Evolutionary conservation across 257 asterid genomes (phyloP), one percentile per base, ranked within the genome.

Genomic region (Solanum gracilifrons): DNA sequence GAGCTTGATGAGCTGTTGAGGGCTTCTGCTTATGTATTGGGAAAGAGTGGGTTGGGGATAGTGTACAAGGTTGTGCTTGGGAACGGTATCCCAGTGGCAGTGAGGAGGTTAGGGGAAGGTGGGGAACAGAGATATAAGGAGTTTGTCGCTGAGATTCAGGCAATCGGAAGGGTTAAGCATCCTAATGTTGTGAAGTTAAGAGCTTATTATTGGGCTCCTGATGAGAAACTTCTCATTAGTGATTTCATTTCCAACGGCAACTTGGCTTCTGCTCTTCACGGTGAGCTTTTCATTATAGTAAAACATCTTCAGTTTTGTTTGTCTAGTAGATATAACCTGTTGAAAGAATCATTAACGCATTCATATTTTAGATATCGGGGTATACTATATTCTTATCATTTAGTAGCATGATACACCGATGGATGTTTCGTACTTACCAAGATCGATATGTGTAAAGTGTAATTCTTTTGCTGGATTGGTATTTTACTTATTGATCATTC

Each of bases 171-270:
- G 91, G 94, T 97, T 36, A 97, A 91, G 87, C 99, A 97, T 90
- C 99, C 98, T 5, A 97, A 97, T 88, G 82, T 97, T 51, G 98
- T 95, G 87, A 97, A 90, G 91, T 84, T 97, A 89, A 93, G 98
- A 89, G 99, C 99, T 39, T 97, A 97, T 62, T 97, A 97, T 84
- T 95, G 99, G 98, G 98, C 99, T 27, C 96, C 96, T 0, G 98
- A 95, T 87, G 99, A 97, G 86, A 95, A 95, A 95, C 99, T 97
- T 94, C 98, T 97, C 69, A 94, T 97, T 5, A 95, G 97, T 41
- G 99, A 97, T 90, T 97, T 95, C 92, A 91, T 97, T 86, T 95
- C 97, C 7, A 96, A 95, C 73, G 99, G 99, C 83, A 96, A 72
- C 92, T 89, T 95, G 93, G 98, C 98, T 88, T 90, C 93, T 87